A percentile compares a stretch with the other conserved stretches of the same genome.
These are phyloP conservation scores for Rhododendron vialii DNA, from an alignment of 148 eudicot species.

Conservation along the genomic window DNA sequence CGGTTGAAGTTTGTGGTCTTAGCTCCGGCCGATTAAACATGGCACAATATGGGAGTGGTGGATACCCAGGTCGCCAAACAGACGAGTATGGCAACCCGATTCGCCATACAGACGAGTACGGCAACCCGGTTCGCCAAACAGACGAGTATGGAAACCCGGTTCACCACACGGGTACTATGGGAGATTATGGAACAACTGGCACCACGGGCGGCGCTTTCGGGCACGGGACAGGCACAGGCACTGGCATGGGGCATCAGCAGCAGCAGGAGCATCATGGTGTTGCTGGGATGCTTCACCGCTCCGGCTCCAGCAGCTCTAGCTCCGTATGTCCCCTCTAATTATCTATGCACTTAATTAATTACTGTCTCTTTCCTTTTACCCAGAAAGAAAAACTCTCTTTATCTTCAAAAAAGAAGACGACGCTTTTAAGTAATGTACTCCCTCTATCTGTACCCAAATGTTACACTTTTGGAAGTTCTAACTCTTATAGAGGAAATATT, in stretches of 20 bases:
- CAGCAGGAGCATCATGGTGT: conserved; percentile 11
- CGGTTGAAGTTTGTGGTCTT: not conserved
- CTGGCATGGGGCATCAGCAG: conserved; percentile 8
- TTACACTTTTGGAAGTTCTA: too few species aligned
- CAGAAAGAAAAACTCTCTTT: too few species aligned
- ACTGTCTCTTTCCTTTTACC: not conserved
- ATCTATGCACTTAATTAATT: not conserved
- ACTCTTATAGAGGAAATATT: too few species aligned
- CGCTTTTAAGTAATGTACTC: too few species aligned
- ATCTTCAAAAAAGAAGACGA: too few species aligned
- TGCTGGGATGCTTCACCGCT: conserved; percentile 50
- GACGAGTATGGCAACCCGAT: conserved; percentile 11
- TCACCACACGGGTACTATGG: conserved; percentile 14
- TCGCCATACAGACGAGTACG: not conserved
- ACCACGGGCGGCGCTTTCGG: not conserved
- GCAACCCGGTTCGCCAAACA: conserved; percentile 13
- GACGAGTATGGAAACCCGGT: conserved; percentile 22
- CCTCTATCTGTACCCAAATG: too few species aligned
- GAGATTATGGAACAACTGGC: conserved; percentile 11
- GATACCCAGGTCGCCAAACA: conserved; percentile 1
- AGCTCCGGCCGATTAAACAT: not conserved
- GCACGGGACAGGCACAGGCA: not conserved
- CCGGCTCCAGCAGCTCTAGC: conserved; percentile 85
- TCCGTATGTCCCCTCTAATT: conserved; percentile 29
- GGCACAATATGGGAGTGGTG: conserved; percentile 13